These are phyloP conservation scores for Mycena rebaudengoi DNA, from an alignment of 768 basidiomycete genomes.

Conservation along the genomic window DNA sequence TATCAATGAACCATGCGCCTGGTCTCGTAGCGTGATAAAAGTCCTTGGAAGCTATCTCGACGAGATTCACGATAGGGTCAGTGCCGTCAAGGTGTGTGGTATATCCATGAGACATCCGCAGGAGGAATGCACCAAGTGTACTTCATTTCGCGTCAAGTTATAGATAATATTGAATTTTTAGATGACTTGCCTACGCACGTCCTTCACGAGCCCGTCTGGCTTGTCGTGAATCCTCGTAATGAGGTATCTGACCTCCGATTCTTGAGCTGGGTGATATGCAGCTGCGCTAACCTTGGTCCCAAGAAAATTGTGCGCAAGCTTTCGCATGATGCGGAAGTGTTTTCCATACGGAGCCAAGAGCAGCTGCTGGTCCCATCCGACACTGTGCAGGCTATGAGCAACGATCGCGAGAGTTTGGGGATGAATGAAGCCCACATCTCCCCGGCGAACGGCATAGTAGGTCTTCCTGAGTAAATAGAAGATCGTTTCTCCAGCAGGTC, in stretches of 20 bases:
- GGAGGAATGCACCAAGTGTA: neutral
- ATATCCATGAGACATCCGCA: no score
- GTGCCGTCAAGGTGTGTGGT: no score
- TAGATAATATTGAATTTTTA: no score
- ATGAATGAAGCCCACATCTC: neutral
- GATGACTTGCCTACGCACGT: neutral
- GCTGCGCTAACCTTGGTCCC: no score
- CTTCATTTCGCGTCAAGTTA: neutral
- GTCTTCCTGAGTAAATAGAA: neutral
- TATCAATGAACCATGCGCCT: no score
- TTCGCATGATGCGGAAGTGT: neutral
- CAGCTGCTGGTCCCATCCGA: slow-evolving; percentile 1
- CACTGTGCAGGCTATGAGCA: no score
- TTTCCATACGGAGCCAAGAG: neutral
- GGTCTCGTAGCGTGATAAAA: no score
- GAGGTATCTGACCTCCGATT: neutral
- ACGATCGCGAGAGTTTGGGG: no score
- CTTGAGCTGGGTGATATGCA: neutral
- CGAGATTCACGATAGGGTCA: no score
- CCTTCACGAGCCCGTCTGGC: neutral
- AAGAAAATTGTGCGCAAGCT: no score
- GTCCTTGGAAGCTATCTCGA: neutral
- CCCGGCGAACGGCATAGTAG: neutral
- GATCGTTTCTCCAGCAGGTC: neutral
- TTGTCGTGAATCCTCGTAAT: neutral